Percentiles rank a stretch among this genome's conserved stretches.
Evolutionary conservation across 208 protist genomes (phyloP).

Genomic region (Angomonas desouzai): DNA sequence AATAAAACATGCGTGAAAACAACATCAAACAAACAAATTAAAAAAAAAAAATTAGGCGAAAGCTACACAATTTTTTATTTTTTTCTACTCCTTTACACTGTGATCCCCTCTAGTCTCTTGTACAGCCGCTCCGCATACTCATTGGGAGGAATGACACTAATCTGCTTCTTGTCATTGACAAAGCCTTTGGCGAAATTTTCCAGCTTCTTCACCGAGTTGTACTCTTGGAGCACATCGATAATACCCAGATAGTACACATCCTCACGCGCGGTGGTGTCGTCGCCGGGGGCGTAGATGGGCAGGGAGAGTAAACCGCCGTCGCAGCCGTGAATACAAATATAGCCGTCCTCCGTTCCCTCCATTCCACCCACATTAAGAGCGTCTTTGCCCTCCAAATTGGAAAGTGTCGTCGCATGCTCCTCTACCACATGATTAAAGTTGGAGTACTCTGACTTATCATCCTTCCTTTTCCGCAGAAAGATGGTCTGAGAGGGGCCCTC

Average conservation of each 20-base stretch:
- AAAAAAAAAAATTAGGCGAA: conserved; percentile 22
- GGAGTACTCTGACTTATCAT: conserved; percentile 1
- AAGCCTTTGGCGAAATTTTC: conserved; percentile 88
- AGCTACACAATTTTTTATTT: too few relatives aligned
- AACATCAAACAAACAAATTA: conserved; percentile 14
- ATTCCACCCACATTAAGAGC: conserved; percentile 14
- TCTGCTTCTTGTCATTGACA: conserved; percentile 53
- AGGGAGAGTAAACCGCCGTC: conserved; percentile 80
- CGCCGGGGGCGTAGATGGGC: conserved; percentile 60
- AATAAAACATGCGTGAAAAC: conserved; percentile 16
- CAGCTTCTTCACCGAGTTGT: conserved; percentile 78
- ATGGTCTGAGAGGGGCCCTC: conserved; percentile 65
- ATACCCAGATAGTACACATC: conserved; percentile 91
- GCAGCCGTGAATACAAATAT: conserved; percentile 67
- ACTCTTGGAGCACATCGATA: conserved; percentile 92
- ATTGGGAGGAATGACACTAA: conserved; percentile 84
- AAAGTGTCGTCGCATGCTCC: conserved; percentile 11
- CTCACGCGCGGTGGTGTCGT: conserved; percentile 68
- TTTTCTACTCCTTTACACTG: conserved; percentile 25
- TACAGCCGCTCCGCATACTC: conserved; percentile 82
- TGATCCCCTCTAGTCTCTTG: conserved; percentile 72
- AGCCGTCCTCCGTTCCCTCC: conserved; percentile 28
- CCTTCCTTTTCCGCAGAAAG: conserved; percentile 14
- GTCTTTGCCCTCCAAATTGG: conserved; percentile 11
- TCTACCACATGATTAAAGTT: conserved; percentile 7